Base-by-base conservation (phyloP, 192 early-diverging fungal genomes). In the Linderina pennispora region DNA sequence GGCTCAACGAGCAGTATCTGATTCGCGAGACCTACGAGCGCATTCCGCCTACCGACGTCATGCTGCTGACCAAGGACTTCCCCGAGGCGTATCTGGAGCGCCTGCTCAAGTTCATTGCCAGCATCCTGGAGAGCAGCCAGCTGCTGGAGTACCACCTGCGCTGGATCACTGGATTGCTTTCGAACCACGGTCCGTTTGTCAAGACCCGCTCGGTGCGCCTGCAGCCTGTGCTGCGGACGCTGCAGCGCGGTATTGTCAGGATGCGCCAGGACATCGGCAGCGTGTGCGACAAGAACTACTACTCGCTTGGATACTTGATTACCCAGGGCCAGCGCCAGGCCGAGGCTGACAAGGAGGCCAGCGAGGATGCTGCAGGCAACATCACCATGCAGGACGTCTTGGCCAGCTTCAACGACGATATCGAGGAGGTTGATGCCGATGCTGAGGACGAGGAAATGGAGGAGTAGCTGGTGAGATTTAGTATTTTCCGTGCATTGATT, bases 1-100 rank as follows among this genome's bases (percentile, higher is more conserved):
- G 94, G 3, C 80, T 99, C 22, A 96, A 96, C 48, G 95, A 98
- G 58, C 65, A 59, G 25, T 59, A 75, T 15, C 60, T 98, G 32
- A 86, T 89, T 17, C 78, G 82, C 41, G 58, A 81, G 20, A 86
- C 92, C 24, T 92, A 85, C 62, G 84, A 94, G 40, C 61, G 64
- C 2, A 80, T 94, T 36, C 92, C 92, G 16, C 81, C 85, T 4
- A 53, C 65, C n/a, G 80, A 86, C 33, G 80, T 97, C 1, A 72
- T 65, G 18, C 56, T 92, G 43, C 65, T 98, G 13, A 77, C 85
- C n/a, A 79, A 83, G 23, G 83, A 87, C 7, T 66, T 97, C 41
- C 92, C 94, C 0, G 70, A 77, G 40, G 90, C 88, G 51, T 98
- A 99, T 48, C 49, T 97, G 36, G 88, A 90, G 23, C 74, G 82